Conservation (phyloP, 352 stramenopile genomes). For the Pythium brachiatum region DNA sequence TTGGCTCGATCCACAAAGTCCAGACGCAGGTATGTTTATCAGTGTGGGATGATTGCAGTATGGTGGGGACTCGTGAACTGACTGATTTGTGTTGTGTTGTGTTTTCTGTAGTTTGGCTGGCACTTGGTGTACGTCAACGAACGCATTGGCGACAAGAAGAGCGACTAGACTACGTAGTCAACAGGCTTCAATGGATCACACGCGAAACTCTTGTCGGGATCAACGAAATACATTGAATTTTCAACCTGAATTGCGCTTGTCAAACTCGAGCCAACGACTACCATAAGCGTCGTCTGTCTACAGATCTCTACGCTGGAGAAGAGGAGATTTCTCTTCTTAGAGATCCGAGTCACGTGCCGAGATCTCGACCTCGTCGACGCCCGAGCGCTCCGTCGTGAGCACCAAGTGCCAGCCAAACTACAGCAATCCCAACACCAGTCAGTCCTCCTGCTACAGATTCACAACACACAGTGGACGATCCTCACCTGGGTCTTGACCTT, state of each 20-base stretch:
- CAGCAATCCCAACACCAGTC: slow-evolving; percentile 4
- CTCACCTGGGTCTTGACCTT: slow-evolving; percentile 74
- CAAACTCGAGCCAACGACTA: not conserved
- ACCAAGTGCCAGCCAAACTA: slow-evolving; percentile 85
- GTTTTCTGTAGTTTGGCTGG: slow-evolving; percentile 56
- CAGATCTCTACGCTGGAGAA: not conserved
- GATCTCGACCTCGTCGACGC: slow-evolving; percentile 35
- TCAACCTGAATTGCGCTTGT: not conserved
- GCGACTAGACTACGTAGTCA: slow-evolving; percentile 1
- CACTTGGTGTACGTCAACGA: slow-evolving; percentile 73
- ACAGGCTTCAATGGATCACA: not conserved
- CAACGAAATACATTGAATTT: not conserved
- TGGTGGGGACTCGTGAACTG: not conserved
- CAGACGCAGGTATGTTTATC: slow-evolving; percentile 52
- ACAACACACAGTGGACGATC: not conserved
- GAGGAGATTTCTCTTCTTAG: not conserved
- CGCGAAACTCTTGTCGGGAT: not conserved
- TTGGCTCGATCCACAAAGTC: slow-evolving; percentile 80
- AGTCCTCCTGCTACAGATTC: not conserved
- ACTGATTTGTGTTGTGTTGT: slow-evolving; percentile 8
- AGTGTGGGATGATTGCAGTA: not conserved
- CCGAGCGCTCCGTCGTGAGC: slow-evolving; percentile 60
- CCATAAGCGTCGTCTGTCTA: not conserved
- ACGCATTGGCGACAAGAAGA: slow-evolving; percentile 51
- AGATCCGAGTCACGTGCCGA: slow-evolving; percentile 21